Conservation (phyloP, 164 flowering plant genomes). For the Sextonia rubra region DNA sequence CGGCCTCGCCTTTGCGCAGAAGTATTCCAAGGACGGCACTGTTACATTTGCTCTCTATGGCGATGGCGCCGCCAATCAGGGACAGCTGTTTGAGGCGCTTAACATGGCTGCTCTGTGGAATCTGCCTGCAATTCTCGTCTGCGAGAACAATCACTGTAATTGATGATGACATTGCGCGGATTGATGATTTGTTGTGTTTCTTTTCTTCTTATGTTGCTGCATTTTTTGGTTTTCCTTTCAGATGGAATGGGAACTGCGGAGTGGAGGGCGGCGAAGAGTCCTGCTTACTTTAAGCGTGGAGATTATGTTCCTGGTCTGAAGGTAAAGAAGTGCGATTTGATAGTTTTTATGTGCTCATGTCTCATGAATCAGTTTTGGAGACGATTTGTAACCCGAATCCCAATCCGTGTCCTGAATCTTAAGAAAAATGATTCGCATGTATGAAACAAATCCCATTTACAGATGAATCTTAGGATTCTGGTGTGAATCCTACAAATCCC, state of each 20-base stretch:
- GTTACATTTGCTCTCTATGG: conserved; percentile 86
- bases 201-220: background rate
- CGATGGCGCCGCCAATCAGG: conserved; percentile 98
- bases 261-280: conserved; percentile 97
- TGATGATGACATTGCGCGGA: too few relatives aligned
- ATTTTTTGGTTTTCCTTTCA: conserved; percentile 19
- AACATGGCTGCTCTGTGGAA: conserved; percentile 94
- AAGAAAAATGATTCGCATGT: too few relatives aligned
- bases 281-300: conserved; percentile 93
- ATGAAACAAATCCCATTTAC: too few relatives aligned
- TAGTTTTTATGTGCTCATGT: background rate
- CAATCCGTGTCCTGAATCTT: too few relatives aligned
- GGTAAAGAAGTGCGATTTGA: conserved; percentile 31
- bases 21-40: conserved; percentile 67
- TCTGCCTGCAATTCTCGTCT: conserved; percentile 89
- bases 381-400: too few relatives aligned
- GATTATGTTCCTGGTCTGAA: conserved; percentile 98
- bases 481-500: too few relatives aligned
- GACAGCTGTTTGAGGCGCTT: conserved; percentile 94
- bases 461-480: too few relatives aligned
- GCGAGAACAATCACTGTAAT: conserved; percentile 96
- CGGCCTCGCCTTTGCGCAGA: conserved; percentile 87
- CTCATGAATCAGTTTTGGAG: background rate
- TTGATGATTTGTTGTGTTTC: too few relatives aligned
- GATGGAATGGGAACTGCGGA: conserved; percentile 99